Percentiles rank a stretch among this genome's conserved stretches.
Evolutionary conservation across 2,329 filamentous ascomycete species (phyloP).

Genomic region (Penicillium rolfsii): DNA sequence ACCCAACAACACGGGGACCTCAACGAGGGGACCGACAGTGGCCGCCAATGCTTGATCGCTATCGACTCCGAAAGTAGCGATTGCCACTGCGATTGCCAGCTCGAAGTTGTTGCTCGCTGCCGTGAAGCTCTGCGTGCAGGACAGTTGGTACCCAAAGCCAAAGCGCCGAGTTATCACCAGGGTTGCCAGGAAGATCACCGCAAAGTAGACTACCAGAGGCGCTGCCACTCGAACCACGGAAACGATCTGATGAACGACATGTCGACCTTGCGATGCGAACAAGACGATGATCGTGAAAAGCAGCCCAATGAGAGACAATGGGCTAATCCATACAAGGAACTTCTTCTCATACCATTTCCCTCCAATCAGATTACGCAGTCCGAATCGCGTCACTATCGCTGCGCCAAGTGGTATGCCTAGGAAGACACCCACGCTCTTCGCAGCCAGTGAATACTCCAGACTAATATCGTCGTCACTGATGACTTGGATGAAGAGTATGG

Average conservation of each 20-base stretch:
- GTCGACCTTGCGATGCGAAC: constrained; percentile 77
- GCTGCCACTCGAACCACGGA: constrained; percentile 80
- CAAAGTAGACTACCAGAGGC: constrained; percentile 80
- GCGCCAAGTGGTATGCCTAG: constrained; percentile 81
- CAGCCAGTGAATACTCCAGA: constrained; percentile 68
- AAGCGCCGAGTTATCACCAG: constrained; percentile 63
- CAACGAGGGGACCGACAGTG: constrained; percentile 82
- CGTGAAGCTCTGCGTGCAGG: constrained; percentile 80
- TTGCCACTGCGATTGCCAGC: constrained; percentile 83
- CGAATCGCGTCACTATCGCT: constrained; percentile 74
- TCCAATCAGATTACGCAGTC: constrained; percentile 59
- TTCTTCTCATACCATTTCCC: constrained; percentile 65
- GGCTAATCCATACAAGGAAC: constrained; percentile 71
- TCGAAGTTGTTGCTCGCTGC: constrained; percentile 94
- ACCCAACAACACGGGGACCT: constrained; percentile 78
- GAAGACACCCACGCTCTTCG: constrained; percentile 81
- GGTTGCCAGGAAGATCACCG: constrained; percentile 72
- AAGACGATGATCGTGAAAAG: constrained; percentile 85
- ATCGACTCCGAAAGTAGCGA: constrained; percentile 75
- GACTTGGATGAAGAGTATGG: constrained; percentile 70
- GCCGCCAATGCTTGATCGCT: constrained; percentile 80
- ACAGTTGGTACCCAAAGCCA: constrained; percentile 74
- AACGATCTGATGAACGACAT: constrained; percentile 80
- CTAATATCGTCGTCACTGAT: constrained; percentile 58
- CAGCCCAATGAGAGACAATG: constrained; percentile 78